These are phyloP conservation scores for Plectosphaerella cucumerina DNA, from an alignment of 2,329 filamentous ascomycete genomes.

Conservation along the genomic window DNA sequence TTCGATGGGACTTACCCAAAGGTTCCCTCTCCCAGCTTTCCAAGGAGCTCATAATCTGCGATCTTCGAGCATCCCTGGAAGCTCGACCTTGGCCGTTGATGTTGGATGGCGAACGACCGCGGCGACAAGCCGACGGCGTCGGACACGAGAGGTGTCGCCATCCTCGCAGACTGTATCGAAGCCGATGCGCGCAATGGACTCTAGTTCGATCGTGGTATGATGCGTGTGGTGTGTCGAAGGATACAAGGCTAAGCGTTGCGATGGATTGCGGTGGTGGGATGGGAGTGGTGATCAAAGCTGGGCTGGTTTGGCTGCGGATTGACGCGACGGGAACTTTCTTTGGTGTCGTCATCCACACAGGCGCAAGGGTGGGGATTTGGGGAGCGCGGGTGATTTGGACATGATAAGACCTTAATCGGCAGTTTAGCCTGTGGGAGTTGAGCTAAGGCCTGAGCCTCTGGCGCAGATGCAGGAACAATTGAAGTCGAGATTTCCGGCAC, in stretches of 20 bases:
- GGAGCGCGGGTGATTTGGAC: neutral
- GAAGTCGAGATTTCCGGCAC: no score
- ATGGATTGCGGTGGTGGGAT: no score
- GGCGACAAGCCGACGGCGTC: slow-evolving; percentile 41
- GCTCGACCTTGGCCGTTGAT: slow-evolving; percentile 51
- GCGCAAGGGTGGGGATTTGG: neutral
- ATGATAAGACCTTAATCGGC: neutral
- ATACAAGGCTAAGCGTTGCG: no score
- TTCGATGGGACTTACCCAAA: slow-evolving; percentile 64
- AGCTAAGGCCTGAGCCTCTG: no score
- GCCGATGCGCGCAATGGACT: neutral
- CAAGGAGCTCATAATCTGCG: slow-evolving; percentile 71
- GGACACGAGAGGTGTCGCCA: neutral
- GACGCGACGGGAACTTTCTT: neutral
- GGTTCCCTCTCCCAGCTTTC: slow-evolving; percentile 89
- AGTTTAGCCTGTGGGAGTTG: no score
- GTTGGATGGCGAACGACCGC: slow-evolving; percentile 51
- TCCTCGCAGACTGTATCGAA: slow-evolving; percentile 23
- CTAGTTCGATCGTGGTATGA: no score
- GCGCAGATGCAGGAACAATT: no score
- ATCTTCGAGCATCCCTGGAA: slow-evolving; percentile 86
- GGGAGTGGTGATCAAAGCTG: neutral
- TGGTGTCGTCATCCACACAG: neutral
- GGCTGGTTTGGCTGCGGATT: neutral
- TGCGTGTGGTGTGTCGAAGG: no score